Evolutionary conservation across 352 stramenopile species (phyloP).

Genomic region (Globisporangium yorkense): DNA sequence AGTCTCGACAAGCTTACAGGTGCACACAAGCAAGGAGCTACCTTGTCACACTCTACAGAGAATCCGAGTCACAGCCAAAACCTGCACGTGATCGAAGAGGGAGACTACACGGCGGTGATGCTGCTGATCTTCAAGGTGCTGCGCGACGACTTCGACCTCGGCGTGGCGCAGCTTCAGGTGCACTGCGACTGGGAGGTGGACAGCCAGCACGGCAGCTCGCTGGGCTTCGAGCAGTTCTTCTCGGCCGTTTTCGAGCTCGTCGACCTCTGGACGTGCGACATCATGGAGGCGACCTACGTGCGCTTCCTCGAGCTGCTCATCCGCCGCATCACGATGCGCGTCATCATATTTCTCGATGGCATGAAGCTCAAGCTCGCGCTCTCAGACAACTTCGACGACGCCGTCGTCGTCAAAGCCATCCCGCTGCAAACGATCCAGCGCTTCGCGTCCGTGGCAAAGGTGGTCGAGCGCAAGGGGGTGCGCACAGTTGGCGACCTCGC

Average conservation of each 20-base stretch:
- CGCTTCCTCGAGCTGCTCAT: constrained; percentile 63
- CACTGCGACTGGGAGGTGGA: constrained; percentile 77
- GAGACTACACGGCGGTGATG: constrained; percentile 69
- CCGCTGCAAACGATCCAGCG: constrained; percentile 60
- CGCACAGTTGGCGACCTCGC: constrained; percentile 63
- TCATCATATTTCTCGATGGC: constrained; percentile 67
- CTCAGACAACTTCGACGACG: constrained; percentile 68
- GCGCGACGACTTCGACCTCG: constrained; percentile 59
- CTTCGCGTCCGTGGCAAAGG: constrained; percentile 51
- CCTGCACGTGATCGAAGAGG: constrained; percentile 34
- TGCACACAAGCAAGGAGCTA: constrained; percentile 6
- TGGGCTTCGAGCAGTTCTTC: constrained; percentile 66
- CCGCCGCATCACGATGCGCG: constrained; percentile 55
- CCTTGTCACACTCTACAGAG: neutral
- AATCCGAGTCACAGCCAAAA: neutral
- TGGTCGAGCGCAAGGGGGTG: constrained; percentile 46
- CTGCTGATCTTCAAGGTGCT: constrained; percentile 77
- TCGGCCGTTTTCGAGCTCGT: constrained; percentile 70
- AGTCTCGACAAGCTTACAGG: constrained; percentile 1
- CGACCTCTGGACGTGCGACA: constrained; percentile 78
- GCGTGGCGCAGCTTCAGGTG: constrained; percentile 52
- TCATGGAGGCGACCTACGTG: constrained; percentile 57
- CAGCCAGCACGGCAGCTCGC: constrained; percentile 44
- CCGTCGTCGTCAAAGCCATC: constrained; percentile 71
- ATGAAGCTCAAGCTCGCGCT: constrained; percentile 62